Percentiles rank a stretch among this genome's conserved stretches.
Conservation (phyloP, 2,329 filamentous ascomycete genomes). For the Colletotrichum sp. region DNA sequence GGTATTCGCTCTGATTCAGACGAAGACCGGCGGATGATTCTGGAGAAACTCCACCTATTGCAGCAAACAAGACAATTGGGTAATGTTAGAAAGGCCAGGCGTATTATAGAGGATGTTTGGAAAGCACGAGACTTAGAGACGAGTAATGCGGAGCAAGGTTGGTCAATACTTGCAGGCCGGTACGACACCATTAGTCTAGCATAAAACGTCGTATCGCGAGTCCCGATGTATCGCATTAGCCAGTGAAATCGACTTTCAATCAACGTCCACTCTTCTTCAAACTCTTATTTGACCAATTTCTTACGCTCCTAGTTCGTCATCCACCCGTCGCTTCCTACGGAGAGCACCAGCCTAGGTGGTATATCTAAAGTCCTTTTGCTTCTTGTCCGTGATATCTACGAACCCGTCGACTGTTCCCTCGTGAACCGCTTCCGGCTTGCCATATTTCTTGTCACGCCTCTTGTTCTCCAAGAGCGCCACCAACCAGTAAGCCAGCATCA, state of each 20-base stretch:
- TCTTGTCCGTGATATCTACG: not conserved
- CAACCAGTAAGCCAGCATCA: not conserved
- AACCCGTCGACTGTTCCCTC: not conserved
- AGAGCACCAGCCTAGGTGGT: not conserved
- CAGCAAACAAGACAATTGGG: not conserved
- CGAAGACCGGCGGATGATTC: not conserved
- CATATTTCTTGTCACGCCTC: not conserved
- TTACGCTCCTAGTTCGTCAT: no score
- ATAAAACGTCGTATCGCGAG: not conserved
- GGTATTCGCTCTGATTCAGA: not conserved
- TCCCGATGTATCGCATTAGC: not conserved
- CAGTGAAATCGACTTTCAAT: not conserved
- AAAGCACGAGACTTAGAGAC: not conserved
- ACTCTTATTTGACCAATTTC: not conserved
- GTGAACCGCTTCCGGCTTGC: not conserved
- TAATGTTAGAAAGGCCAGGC: not conserved
- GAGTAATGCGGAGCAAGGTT: not conserved
- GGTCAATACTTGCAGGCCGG: not conserved
- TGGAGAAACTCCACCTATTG: not conserved
- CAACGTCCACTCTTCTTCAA: not conserved
- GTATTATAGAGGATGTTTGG: not conserved
- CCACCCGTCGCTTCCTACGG: not conserved
- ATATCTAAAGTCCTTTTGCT: not conserved
- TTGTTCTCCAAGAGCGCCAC: not conserved
- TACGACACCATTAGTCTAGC: not conserved